Evolutionary conservation across 345 rosid genomes (phyloP).

Genomic region (Murraya paniculata): DNA sequence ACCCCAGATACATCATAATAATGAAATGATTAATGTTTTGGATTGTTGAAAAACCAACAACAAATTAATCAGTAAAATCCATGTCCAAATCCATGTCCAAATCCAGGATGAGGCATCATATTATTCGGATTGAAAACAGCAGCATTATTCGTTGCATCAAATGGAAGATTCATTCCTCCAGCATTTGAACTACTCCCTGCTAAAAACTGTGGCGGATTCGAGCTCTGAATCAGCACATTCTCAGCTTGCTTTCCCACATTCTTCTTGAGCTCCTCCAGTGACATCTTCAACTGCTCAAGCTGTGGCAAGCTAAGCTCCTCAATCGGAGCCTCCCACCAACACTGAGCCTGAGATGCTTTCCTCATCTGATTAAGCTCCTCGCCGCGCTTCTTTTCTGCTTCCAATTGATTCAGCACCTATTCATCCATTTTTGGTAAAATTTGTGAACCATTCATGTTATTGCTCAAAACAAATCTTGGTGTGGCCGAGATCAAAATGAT

Average conservation of each 20-base stretch:
- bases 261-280: conserved; percentile 38
- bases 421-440: background rate
- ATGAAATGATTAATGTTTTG: background rate
- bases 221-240: conserved; percentile 18
- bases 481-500: no score
- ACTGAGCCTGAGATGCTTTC: conserved; percentile 17
- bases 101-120: conserved; percentile 14
- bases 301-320: conserved; percentile 26
- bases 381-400: conserved; percentile 39
- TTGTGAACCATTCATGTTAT: background rate
- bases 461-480: background rate
- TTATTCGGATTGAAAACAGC: conserved; percentile 13
- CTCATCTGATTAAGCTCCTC: conserved; percentile 34
- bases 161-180: conserved; percentile 3
- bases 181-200: conserved; percentile 12
- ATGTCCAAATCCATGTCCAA: conserved; percentile 7
- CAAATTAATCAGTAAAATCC: conserved; percentile 7
- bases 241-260: conserved; percentile 32
- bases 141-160: background rate
- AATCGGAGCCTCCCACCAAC: conserved; percentile 55
- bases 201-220: conserved; percentile 15
- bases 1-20: background rate
- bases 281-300: conserved; percentile 34
- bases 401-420: conserved; percentile 37
- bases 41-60: background rate